A percentile compares a stretch with the other conserved stretches of the same genome.
Conservation (phyloP, 2,329 filamentous ascomycete species). For the Plectosphaerella sp. region DNA sequence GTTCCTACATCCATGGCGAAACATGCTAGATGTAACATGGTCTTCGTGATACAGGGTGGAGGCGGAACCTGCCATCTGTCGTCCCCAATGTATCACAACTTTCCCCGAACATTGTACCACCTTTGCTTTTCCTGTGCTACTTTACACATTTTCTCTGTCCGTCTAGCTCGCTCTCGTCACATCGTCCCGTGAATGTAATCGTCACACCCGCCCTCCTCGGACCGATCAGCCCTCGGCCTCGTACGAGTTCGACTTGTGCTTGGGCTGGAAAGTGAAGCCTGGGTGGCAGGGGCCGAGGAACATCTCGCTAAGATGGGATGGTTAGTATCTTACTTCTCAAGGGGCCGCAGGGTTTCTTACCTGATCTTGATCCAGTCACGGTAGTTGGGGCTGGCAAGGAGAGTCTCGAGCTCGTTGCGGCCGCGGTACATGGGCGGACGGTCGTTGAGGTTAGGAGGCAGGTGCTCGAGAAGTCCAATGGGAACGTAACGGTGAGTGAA, state of each 20-base stretch:
- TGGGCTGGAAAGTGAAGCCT: slow-evolving; percentile 91
- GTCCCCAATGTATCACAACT: no score
- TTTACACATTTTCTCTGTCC: no score
- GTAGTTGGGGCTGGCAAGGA: slow-evolving; percentile 86
- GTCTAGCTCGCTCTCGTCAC: no score
- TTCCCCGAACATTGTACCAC: no score
- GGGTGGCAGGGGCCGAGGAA: slow-evolving; percentile 88
- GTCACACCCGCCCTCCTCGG: no score
- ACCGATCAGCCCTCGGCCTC: slow-evolving; percentile 62
- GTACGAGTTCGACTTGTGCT: slow-evolving; percentile 94
- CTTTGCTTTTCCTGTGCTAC: no score
- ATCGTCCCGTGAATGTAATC: no score
- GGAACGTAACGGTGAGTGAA: slow-evolving; percentile 92
- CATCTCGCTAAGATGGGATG: slow-evolving; percentile 69
- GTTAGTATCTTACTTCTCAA: slow-evolving; percentile 5
- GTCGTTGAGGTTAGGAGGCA: slow-evolving; percentile 87
- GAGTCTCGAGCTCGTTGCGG: slow-evolving; percentile 87
- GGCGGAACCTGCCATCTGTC: no score
- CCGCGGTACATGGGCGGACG: slow-evolving; percentile 80
- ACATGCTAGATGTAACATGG: no score
- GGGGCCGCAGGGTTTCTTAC: slow-evolving; percentile 45
- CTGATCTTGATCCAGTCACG: slow-evolving; percentile 98
- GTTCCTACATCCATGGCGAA: no score
- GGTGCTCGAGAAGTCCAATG: slow-evolving; percentile 77
- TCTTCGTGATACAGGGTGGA: no score